Base-by-base conservation (phyloP, 2,329 filamentous ascomycete species). In the Chalaropsis thielavioides region DNA sequence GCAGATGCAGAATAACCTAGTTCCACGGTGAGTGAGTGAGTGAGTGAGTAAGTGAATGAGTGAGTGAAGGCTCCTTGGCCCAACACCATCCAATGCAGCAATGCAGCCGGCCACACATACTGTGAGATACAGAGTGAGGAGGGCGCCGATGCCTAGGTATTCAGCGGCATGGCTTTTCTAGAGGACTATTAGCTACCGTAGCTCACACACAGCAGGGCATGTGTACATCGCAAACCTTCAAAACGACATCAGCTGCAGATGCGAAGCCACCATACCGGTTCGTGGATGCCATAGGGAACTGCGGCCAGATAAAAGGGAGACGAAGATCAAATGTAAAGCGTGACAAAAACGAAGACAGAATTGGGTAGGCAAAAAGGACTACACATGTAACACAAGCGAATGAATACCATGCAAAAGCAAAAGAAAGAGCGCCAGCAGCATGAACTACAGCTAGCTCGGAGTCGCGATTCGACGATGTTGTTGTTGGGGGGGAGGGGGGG, bases 161-260 rank as follows among this genome's bases (percentile, higher is more conserved):
- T 99, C 94, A 5, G 89, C 84, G 11, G 89, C 89, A 77, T 96
- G 94, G 1, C 89, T 91, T 73, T 85, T 86, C 83, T 90, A 62
- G 8, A 54, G 15, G 56, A 44, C 2, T 38, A 51, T 56, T 43
- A 44, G 51, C 15, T 38, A 46, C 41, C 5, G 38, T 24, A 17
- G 6, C 17, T 43, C 31, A 24, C 19, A 27, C n/a, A 3, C 19
- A 49, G 11, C 19, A 51, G 46, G 6, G 15, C 10, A 27, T 31
- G 7, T 19, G 11, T 11, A 49, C 27, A 38, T 2, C 24, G 27
- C 54, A 5, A 58, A 58, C 54, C 54, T 58, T 58, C 15, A 58
- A 27, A 35, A 58, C 27, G 24, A 58, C 13, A 35, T 38, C 27
- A 35, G 17, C 27, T n/a, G n/a, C 54, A 58, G 54, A 58, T 38